Base-by-base conservation (phyloP, 2,329 filamentous ascomycete genomes). In the Fusarium heterosporum region DNA sequence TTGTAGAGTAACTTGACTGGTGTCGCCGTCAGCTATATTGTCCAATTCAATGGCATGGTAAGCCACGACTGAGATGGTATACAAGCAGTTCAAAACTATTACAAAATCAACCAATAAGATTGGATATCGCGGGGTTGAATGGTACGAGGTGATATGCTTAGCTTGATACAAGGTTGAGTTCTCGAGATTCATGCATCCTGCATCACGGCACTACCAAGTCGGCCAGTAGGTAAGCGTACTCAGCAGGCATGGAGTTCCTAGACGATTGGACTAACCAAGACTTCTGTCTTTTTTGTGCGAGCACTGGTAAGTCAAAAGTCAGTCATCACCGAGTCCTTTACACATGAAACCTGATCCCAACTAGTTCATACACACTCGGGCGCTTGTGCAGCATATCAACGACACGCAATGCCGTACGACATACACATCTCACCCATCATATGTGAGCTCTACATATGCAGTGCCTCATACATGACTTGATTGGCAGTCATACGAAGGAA, bases 261-360 rank as follows among this genome's bases (percentile, higher is more conserved):
- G 26, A n/a, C 4, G 16, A 17, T 32, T 22, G 22, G 22, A 22
- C 22, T 22, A 22, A 22, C 22, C 22, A 22, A 22, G 22, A 22
- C 22, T 22, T 26, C 13, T 55, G 14, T 32, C 6, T 36, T 17
- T 17, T 22, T 19, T 45, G 30, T 12, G n/a, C 28, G 28, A 22
- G 25, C 16, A 29, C 28, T 25, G 25, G 13, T 25, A 26, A 36
- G 17, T 28, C 19, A 28, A 43, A 11, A 22, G 38, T 49, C 36
- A 55, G 19, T 39, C 51, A 40, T 67, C 60, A 61, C 48, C 7
- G n/a, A 38, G 28, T 25, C 43, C 43, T 41, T 45, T 11, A n/a
- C 11, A 26, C 38, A 45, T 52, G 25, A 52, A 51, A 61, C 63
- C 52, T 39, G 32, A 59, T 45, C 48, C 43, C 63, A 55, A 19